phyloP scores from a whole-genome alignment of 2,329 filamentous ascomycete species.

The Beauveria varroae region DNA sequence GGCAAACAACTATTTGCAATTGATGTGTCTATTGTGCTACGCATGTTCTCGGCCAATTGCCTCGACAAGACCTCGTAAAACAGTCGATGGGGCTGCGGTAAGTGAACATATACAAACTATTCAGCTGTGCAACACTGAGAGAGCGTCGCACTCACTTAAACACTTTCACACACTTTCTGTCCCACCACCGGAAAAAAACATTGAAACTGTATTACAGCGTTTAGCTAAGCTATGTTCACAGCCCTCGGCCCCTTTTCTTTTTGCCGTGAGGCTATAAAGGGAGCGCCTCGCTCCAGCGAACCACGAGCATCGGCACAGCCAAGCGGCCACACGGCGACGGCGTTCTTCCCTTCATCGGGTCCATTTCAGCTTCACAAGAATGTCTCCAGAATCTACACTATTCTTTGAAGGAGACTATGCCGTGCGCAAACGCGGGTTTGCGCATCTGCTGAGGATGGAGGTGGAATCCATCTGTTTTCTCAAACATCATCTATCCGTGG shows the following conservation, averaged over 20 bases:
- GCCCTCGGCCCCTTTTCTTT: not conserved
- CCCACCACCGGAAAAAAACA: not conserved
- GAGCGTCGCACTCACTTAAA: not conserved
- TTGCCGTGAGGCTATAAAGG: not conserved
- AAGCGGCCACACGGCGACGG: not conserved
- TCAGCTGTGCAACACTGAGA: not conserved
- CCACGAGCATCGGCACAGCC: not conserved
- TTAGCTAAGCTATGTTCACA: not conserved
- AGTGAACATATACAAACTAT: not conserved
- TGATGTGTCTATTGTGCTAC: not conserved
- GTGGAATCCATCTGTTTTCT: conserved; percentile 14
- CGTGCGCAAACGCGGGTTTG: not conserved
- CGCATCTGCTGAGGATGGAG: conserved; percentile 6
- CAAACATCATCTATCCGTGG: not conserved
- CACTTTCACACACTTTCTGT: not conserved
- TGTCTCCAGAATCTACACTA: not conserved
- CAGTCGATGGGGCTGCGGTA: not conserved
- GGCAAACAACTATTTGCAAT: not conserved
- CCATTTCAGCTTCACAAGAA: not conserved
- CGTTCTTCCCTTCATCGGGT: too few species aligned
- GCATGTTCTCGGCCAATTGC: not conserved
- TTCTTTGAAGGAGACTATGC: not conserved
- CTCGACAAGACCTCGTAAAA: not conserved
- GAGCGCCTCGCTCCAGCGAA: not conserved
- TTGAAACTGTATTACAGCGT: not conserved